Conservation (phyloP, 257 asterid species). For the Solanum medicagineum region DNA sequence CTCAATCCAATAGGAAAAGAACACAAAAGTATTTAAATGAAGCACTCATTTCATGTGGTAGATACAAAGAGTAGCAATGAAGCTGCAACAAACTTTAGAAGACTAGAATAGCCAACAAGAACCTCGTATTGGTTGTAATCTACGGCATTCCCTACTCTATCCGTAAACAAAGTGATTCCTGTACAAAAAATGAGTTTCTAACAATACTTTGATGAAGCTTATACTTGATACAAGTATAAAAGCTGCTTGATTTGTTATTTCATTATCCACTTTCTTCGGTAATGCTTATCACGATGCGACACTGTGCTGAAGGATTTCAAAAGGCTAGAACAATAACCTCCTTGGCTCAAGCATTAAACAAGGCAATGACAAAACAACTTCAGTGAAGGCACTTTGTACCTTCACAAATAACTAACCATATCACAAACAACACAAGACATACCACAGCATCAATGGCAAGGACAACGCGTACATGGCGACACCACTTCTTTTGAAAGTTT, state of each 20-base stretch:
- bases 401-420: constrained; percentile 61
- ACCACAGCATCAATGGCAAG: constrained; percentile 55
- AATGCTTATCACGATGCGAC: not conserved
- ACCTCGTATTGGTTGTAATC: not conserved
- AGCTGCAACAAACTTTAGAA: not conserved
- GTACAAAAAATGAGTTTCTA: not conserved
- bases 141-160: not conserved
- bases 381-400: constrained; percentile 53
- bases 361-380: not conserved
- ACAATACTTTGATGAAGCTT: not conserved
- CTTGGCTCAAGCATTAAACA: not conserved
- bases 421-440: constrained; percentile 36
- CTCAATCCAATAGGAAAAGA: not conserved
- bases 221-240: not conserved
- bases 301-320: not conserved
- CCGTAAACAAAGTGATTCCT: not conserved
- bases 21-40: not conserved
- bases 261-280: not conserved
- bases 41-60: not conserved
- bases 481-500: constrained; percentile 41
- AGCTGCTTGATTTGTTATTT: not conserved
- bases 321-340: not conserved
- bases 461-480: constrained; percentile 46
- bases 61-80: not conserved
- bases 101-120: not conserved